phyloP scores from a whole-genome alignment of 768 basidiomycete species.

The Rhodotorula taiwanensis region DNA sequence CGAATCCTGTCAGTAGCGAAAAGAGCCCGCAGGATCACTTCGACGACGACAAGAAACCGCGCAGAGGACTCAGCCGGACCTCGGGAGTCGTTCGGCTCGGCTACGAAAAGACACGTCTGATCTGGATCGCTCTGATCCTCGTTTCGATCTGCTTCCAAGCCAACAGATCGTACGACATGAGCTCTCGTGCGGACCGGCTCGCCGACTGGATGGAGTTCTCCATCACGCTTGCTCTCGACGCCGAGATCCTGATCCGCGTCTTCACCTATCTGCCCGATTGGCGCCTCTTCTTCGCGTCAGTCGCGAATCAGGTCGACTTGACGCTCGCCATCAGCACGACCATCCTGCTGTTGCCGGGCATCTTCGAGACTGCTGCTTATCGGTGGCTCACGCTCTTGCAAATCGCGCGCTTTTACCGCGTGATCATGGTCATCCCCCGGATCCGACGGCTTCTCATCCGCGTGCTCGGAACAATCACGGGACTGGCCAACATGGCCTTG shows the following conservation, averaged over 20 bases:
- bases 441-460: slow-evolving; percentile 63
- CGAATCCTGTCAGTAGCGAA: no score
- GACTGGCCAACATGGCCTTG: slow-evolving; percentile 80
- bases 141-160: slow-evolving; percentile 67
- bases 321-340: slow-evolving; percentile 66
- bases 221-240: slow-evolving; percentile 74
- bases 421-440: slow-evolving; percentile 78
- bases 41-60: slow-evolving; percentile 15
- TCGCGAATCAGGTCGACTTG: slow-evolving; percentile 66
- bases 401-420: slow-evolving; percentile 69
- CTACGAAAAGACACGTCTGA: slow-evolving; percentile 50
- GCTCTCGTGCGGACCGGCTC: slow-evolving; percentile 45
- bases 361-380: slow-evolving; percentile 60
- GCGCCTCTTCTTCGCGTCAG: slow-evolving; percentile 60
- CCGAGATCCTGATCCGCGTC: slow-evolving; percentile 76
- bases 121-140: slow-evolving; percentile 70
- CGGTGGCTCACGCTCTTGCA: slow-evolving; percentile 88
- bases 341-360: slow-evolving; percentile 75
- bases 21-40: background rate
- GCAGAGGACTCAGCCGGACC: background rate
- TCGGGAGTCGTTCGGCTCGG: slow-evolving; percentile 9
- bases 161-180: slow-evolving; percentile 50
- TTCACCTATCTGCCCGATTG: slow-evolving; percentile 64
- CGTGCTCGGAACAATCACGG: slow-evolving; percentile 86
- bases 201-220: slow-evolving; percentile 52